These are phyloP conservation scores for Naegleria fowleri DNA, from an alignment of 208 protist species.

Conservation along the genomic window DNA sequence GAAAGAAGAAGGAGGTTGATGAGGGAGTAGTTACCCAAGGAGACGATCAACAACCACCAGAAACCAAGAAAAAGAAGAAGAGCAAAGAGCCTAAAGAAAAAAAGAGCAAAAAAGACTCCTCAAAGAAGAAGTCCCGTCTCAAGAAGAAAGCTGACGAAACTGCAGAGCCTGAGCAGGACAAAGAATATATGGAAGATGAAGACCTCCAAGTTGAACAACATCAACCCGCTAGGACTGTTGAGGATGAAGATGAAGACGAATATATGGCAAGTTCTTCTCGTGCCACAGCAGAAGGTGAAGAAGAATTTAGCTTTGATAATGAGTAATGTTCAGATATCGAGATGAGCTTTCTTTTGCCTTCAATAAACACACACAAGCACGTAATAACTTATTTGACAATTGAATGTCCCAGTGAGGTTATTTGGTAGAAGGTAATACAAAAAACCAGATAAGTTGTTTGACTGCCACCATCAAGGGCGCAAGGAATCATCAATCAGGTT, in stretches of 20 bases:
- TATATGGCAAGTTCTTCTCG: background rate
- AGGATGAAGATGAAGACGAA: background rate
- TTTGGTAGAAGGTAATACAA: no score
- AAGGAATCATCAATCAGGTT: no score
- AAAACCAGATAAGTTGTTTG: no score
- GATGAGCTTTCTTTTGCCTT: no score
- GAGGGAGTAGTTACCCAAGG: background rate
- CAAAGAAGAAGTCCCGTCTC: background rate
- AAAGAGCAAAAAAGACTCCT: background rate
- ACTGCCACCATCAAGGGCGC: no score
- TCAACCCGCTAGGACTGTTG: background rate
- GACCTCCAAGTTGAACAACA: background rate
- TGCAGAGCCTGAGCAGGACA: background rate
- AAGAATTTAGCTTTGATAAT: conserved; percentile 2
- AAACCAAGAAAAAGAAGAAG: background rate
- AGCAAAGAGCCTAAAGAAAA: background rate
- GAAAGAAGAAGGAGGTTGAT: background rate
- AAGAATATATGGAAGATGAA: background rate
- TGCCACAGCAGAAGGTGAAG: background rate
- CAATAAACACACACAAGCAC: no score
- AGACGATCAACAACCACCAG: background rate
- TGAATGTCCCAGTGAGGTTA: no score
- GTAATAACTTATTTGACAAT: no score
- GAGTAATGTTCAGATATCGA: no score
- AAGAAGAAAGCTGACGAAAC: background rate